A percentile compares a stretch with the other conserved stretches of the same genome.
Evolutionary conservation across 371 early-diverging fungal genomes (phyloP).

Genomic region (Entomophthora muscae): DNA sequence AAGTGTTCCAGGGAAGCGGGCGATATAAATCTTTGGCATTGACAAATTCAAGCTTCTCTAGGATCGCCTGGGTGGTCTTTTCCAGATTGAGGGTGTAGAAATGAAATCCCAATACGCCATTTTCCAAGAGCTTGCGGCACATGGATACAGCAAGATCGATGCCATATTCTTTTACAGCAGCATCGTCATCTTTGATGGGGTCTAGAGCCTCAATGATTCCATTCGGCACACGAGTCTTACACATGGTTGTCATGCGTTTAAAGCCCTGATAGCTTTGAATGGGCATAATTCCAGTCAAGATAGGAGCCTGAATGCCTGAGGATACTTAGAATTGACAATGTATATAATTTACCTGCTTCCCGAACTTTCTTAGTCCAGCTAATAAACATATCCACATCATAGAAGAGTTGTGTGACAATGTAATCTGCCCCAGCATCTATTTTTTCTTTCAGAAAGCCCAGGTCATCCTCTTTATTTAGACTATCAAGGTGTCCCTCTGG

Average conservation of each 20-base stretch:
- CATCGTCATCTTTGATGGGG: conserved; percentile 83
- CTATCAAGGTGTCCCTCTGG: conserved; percentile 67
- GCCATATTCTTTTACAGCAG: conserved; percentile 74
- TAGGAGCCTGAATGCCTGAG: conserved; percentile 51
- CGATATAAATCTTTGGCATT: conserved; percentile 57
- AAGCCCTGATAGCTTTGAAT: conserved; percentile 73
- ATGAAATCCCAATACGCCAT: conserved; percentile 45
- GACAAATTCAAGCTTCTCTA: conserved; percentile 57
- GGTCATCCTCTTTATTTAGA: conserved; percentile 38
- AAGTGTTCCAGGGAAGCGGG: conserved; percentile 83
- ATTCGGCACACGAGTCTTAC: conserved; percentile 60
- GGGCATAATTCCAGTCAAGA: conserved; percentile 80
- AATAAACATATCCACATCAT: conserved; percentile 60
- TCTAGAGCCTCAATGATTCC: conserved; percentile 46
- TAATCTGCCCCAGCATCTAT: conserved; percentile 74
- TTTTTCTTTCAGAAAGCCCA: conserved; percentile 56
- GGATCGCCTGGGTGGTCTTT: conserved; percentile 48
- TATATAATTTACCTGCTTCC: conserved; percentile 18
- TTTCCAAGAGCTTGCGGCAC: conserved; percentile 40
- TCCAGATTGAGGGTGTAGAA: conserved; percentile 77
- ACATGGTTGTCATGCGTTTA: conserved; percentile 56
- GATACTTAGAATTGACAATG: background rate
- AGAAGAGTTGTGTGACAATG: conserved; percentile 77
- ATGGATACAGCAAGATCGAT: conserved; percentile 52
- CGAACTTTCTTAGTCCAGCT: conserved; percentile 53